Evolutionary conservation across 352 stramenopile species (phyloP), one percentile per base, ranked within the genome.

Genomic region (Phytophthora rubi): DNA sequence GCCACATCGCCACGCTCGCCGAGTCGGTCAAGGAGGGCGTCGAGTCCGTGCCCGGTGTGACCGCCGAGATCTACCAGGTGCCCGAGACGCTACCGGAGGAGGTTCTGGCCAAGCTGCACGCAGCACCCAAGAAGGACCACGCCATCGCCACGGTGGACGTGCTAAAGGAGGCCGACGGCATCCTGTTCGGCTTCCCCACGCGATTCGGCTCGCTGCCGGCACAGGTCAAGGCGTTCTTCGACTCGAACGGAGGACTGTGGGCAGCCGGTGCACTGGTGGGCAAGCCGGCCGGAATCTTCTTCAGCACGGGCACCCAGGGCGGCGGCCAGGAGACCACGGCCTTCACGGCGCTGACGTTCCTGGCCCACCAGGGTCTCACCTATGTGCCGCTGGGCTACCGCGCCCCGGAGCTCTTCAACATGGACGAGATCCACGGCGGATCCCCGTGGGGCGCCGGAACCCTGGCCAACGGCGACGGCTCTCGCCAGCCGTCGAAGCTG

Each of bases 401-500:
- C 23, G 23, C 23, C 23, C 23, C 23, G 23, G 23, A 26, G 23
- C 23, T 26, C 23, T 67, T 67, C 56, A 75, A 75, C 68, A 65
- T 75, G 68, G 68, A 75, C 2, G 68, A 75, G 62, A 55, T 71
- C 18, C 68, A 75, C 52, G 68, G 68, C 12, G 68, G 68, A 44
- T 75, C 68, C 2, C 56, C 68, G 21, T 75, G 68, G 68, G 68
- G 68, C 37, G 68, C 68, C 3, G 68, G 68, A 16, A 65, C 68
- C 2, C 42, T 75, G 23, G 68, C 68, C 9, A 55, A 55, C 21
- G 68, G 68, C 7, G 68, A 75, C 37, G 68, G 68, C 3, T 75
- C 68, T 68, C 68, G 91, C 65, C 79, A 88, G 78, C 83, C 88
- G 9, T 87, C 84, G 16, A 83, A 96, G 60, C 62, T 94, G n/a